Percentiles rank a stretch among this genome's conserved stretches.
Conservation (phyloP, 768 basidiomycete genomes). For the Xerocomus potaroensis region DNA sequence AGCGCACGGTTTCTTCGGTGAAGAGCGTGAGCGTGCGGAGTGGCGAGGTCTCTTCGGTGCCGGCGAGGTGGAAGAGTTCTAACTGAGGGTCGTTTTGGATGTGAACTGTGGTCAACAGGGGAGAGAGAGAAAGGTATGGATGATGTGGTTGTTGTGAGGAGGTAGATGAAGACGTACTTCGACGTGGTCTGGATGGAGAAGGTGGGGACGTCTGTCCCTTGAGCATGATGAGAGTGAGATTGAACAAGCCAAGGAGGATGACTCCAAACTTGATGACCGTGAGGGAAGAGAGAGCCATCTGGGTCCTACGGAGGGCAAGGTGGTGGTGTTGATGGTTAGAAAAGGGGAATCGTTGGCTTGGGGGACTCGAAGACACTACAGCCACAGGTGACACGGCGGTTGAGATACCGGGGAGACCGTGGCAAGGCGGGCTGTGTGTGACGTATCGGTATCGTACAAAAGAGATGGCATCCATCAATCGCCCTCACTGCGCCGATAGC, state of each 20-base stretch:
- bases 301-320: too few relatives aligned
- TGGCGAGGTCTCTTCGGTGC: background rate
- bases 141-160: too few relatives aligned
- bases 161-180: conserved; percentile 8
- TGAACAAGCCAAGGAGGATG: conserved; percentile 18
- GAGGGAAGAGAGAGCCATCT: conserved; percentile 10
- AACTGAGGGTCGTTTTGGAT: conserved; percentile 8
- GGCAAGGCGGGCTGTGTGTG: background rate
- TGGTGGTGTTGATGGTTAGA: too few relatives aligned
- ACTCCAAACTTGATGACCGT: conserved; percentile 19
- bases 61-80: conserved; percentile 15
- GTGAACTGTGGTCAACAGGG: conserved; percentile 12
- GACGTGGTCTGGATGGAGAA: conserved; percentile 6
- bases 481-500: background rate
- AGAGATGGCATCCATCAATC: background rate
- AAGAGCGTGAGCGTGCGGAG: conserved; percentile 8
- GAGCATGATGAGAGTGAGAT: conserved; percentile 12
- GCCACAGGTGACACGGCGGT: too few relatives aligned
- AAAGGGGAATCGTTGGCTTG: too few relatives aligned
- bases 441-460: too few relatives aligned
- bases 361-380: too few relatives aligned
- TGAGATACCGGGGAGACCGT: background rate
- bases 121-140: background rate
- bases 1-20: conserved; percentile 24
- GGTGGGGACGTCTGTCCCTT: background rate